These are phyloP conservation scores for Circinella minor DNA, from an alignment of 371 early-diverging fungal genomes.

Conservation along the genomic window DNA sequence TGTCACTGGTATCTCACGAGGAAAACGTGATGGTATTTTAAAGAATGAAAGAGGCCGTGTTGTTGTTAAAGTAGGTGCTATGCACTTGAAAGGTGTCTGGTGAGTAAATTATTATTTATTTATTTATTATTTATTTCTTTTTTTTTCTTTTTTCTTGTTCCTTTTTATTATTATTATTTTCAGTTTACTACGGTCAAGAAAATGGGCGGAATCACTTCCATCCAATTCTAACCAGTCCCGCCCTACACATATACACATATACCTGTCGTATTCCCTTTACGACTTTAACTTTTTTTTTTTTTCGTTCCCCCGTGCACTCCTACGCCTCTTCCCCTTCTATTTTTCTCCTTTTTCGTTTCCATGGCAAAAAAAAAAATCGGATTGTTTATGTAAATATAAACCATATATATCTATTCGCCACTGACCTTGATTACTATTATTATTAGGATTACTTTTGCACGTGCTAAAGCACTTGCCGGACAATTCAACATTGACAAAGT, in stretches of 20 bases:
- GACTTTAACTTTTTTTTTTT: background rate
- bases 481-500: constrained; percentile 66
- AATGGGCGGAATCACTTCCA: no score
- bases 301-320: background rate
- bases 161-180: background rate
- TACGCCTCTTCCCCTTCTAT: no score
- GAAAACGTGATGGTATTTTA: constrained; percentile 85
- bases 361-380: no score
- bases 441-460: constrained; percentile 66
- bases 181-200: no score
- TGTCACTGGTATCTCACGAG: constrained; percentile 86
- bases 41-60: constrained; percentile 86
- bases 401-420: constrained; percentile 41
- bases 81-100: constrained; percentile 91
- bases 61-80: constrained; percentile 86
- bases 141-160: background rate
- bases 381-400: background rate
- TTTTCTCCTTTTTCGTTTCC: no score
- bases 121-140: background rate
- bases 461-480: constrained; percentile 65
- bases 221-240: no score
- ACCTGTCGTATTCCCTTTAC: no score
- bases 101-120: constrained; percentile 25
- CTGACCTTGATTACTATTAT: constrained; percentile 61
- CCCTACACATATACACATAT: no score